A percentile compares a stretch with the other conserved stretches of the same genome.
phyloP scores from a whole-genome alignment of 2,329 filamentous ascomycete genomes.

The Nannizziopsis arthrosporioides region DNA sequence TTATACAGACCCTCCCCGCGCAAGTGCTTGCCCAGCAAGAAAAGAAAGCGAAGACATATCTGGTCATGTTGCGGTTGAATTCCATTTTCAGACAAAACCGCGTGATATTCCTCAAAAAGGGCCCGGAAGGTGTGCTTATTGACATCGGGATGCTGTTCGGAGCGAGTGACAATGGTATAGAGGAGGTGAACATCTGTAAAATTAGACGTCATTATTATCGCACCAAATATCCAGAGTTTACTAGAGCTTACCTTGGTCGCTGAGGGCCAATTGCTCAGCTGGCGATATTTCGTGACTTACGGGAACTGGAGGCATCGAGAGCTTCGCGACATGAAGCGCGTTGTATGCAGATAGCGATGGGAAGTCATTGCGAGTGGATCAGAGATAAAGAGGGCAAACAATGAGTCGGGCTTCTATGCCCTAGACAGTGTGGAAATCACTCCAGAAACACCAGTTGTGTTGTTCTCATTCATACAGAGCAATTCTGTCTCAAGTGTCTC shows the following conservation, averaged over 20 bases:
- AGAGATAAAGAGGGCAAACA: conserved; percentile 8
- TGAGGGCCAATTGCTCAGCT: conserved; percentile 40
- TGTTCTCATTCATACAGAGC: too few relatives aligned
- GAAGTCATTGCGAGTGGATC: conserved; percentile 29
- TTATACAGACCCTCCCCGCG: conserved; percentile 50
- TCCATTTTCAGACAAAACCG: conserved; percentile 58
- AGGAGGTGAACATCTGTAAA: conserved; percentile 62
- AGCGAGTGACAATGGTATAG: conserved; percentile 61
- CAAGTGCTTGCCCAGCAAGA: conserved; percentile 55
- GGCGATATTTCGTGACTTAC: conserved; percentile 31
- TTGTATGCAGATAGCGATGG: conserved; percentile 31
- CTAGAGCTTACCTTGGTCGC: conserved; percentile 45
- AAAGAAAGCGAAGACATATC: conserved; percentile 64
- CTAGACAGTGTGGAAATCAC: not conserved
- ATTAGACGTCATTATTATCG: not conserved
- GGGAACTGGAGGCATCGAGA: conserved; percentile 41
- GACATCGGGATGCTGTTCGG: conserved; percentile 53
- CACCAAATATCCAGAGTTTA: not conserved
- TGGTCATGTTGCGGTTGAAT: conserved; percentile 62
- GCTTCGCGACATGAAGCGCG: conserved; percentile 37
- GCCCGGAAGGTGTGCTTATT: conserved; percentile 61
- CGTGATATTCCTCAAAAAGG: conserved; percentile 70
- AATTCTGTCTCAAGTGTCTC: too few relatives aligned
- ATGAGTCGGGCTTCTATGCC: not conserved
- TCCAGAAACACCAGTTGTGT: not conserved